Evolutionary conservation across 2,329 filamentous ascomycete genomes (phyloP).

Genomic region (Calcarisporium arbuscula): DNA sequence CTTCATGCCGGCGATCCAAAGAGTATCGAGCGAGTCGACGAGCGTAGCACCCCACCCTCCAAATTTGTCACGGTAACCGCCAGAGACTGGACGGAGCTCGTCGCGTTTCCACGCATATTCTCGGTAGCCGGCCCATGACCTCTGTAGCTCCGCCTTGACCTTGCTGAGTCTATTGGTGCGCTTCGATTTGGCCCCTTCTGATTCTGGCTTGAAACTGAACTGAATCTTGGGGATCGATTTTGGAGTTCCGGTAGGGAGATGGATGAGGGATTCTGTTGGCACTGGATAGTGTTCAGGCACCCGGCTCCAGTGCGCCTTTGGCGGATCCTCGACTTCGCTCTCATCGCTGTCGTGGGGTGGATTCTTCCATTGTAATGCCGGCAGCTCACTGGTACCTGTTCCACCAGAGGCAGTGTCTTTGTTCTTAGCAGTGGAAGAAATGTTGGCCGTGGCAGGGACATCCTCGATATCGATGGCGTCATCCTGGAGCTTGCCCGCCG

Average conservation of each 20-base stretch:
- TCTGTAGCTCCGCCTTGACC: constrained; percentile 68
- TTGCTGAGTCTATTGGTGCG: constrained; percentile 57
- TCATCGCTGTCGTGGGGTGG: constrained; percentile 16
- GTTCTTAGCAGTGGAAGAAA: too few species aligned
- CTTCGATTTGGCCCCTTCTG: constrained; percentile 49
- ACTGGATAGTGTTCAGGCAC: constrained; percentile 73
- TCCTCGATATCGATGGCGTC: constrained; percentile 1
- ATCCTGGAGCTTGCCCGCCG: background rate
- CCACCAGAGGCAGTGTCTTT: too few species aligned
- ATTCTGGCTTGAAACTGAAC: constrained; percentile 62
- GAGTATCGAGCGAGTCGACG: constrained; percentile 74
- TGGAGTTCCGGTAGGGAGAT: constrained; percentile 65
- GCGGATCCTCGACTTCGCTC: constrained; percentile 8
- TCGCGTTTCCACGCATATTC: constrained; percentile 78
- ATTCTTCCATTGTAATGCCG: constrained; percentile 18
- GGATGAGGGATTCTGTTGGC: constrained; percentile 61
- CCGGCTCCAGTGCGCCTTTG: constrained; percentile 63
- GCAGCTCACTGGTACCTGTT: too few species aligned
- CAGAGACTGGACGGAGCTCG: constrained; percentile 70
- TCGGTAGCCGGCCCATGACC: constrained; percentile 79
- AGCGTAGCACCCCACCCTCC: constrained; percentile 87
- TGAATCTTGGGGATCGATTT: constrained; percentile 73
- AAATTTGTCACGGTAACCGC: constrained; percentile 69
- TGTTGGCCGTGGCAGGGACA: too few species aligned
- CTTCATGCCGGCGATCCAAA: constrained; percentile 79